Evolutionary conservation across 1,284 basidiomycete species (phyloP).

Genomic region (Porogramme epimiltina): DNA sequence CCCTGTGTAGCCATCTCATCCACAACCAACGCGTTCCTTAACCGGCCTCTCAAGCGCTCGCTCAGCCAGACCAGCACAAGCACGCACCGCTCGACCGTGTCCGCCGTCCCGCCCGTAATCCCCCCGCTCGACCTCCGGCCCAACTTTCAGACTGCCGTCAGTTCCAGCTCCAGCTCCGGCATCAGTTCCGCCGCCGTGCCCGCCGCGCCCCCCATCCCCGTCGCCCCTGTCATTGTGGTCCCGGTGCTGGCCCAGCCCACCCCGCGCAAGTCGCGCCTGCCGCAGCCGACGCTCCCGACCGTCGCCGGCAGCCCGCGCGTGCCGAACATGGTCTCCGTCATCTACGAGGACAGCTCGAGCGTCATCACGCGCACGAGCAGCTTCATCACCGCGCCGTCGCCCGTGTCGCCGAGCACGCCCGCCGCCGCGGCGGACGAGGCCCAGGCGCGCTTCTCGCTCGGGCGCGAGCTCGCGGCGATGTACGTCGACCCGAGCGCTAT

Average conservation of each 20-base stretch:
- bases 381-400: constrained; percentile 57
- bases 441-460: constrained; percentile 4
- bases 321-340: constrained; percentile 31
- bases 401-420: constrained; percentile 18
- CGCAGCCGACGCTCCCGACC: constrained; percentile 29
- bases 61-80: constrained; percentile 59
- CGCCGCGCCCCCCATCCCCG: neutral
- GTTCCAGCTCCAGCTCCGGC: neutral
- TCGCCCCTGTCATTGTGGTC: neutral
- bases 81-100: constrained; percentile 47
- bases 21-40: constrained; percentile 46
- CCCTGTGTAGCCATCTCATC: neutral
- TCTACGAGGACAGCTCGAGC: constrained; percentile 44
- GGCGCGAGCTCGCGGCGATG: neutral
- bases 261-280: constrained; percentile 33
- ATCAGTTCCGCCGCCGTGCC: neutral
- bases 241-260: constrained; percentile 12
- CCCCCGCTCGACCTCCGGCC: constrained; percentile 60
- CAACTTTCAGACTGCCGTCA: constrained; percentile 44
- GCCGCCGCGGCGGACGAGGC: constrained; percentile 3
- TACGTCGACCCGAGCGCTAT: constrained; percentile 10
- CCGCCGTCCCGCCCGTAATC: constrained; percentile 45
- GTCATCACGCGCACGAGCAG: constrained; percentile 47
- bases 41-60: constrained; percentile 56
- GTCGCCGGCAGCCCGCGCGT: constrained; percentile 27